Percentiles rank a stretch among this genome's conserved stretches.
Conservation (phyloP, 2,329 filamentous ascomycete species). For the Phialocephala sp. region DNA sequence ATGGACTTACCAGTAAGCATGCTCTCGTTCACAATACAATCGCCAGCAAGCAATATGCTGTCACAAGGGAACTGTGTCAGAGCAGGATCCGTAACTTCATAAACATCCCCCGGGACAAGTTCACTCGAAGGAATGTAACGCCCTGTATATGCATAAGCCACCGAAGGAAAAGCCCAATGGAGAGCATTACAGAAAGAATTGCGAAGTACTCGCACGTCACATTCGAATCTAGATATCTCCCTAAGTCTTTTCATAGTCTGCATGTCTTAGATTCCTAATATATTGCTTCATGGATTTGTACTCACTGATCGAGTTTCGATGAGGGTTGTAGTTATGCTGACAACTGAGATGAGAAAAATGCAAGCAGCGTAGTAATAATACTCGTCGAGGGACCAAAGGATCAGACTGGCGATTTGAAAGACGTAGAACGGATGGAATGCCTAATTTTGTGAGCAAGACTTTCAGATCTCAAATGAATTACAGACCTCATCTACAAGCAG, state of each 20-base stretch:
- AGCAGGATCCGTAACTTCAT: constrained; percentile 93
- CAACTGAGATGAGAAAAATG: constrained; percentile 92
- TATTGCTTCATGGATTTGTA: constrained; percentile 23
- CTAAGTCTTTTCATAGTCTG: constrained; percentile 87
- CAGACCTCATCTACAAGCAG: constrained; percentile 85
- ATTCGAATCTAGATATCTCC: constrained; percentile 94
- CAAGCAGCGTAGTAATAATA: constrained; percentile 98
- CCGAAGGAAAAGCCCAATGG: background rate
- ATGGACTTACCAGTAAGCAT: constrained; percentile 80
- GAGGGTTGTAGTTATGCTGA: constrained; percentile 88
- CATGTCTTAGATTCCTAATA: constrained; percentile 13
- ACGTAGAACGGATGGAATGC: constrained; percentile 98
- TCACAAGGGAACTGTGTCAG: constrained; percentile 90
- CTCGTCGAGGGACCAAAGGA: constrained; percentile 93
- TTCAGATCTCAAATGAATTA: constrained; percentile 8
- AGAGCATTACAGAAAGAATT: constrained; percentile 82
- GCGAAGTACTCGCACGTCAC: constrained; percentile 89
- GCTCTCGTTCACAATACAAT: constrained; percentile 98
- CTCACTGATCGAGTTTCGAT: constrained; percentile 84
- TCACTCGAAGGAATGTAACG: constrained; percentile 85
- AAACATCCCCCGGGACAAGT: constrained; percentile 93
- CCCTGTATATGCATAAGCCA: constrained; percentile 54
- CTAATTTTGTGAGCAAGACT: constrained; percentile 48
- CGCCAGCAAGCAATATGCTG: constrained; percentile 86
- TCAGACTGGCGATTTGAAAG: constrained; percentile 92